Evolutionary conservation across 1,139 yeast genomes (phyloP).

Genomic region (Candida albicans): DNA sequence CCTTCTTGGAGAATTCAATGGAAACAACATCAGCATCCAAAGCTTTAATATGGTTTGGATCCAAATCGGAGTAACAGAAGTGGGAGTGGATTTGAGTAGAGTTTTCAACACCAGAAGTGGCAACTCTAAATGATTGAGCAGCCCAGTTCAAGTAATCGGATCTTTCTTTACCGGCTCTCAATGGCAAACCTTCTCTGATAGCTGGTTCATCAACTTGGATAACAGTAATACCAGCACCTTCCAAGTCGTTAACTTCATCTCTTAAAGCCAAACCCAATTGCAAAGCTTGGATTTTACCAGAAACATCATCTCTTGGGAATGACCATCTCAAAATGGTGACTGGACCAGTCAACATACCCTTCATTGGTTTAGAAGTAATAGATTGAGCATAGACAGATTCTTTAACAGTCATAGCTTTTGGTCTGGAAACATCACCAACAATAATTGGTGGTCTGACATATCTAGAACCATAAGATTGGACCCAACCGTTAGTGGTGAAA

Average conservation of each 20-base stretch:
- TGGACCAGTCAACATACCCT: slow-evolving; percentile 99
- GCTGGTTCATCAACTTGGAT: slow-evolving; percentile 99
- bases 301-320: slow-evolving; percentile 98
- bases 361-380: slow-evolving; percentile 90
- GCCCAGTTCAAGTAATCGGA: slow-evolving; percentile 97
- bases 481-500: slow-evolving; percentile 99
- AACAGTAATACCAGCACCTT: slow-evolving; percentile 96
- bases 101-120: slow-evolving; percentile 96
- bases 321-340: slow-evolving; percentile 99
- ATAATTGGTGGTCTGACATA: slow-evolving; percentile 99
- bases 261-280: slow-evolving; percentile 97
- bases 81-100: slow-evolving; percentile 98
- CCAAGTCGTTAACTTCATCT: slow-evolving; percentile 97
- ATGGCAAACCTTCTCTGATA: slow-evolving; percentile 99
- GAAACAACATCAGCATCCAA: slow-evolving; percentile 99
- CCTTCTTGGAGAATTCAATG: slow-evolving; percentile 99
- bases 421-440: slow-evolving; percentile 99
- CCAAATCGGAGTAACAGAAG: slow-evolving; percentile 99
- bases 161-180: slow-evolving; percentile 97
- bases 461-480: slow-evolving; percentile 99
- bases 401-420: slow-evolving; percentile 97
- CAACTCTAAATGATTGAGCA: slow-evolving; percentile 99
- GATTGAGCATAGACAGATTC: slow-evolving; percentile 99
- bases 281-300: slow-evolving; percentile 92
- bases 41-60: slow-evolving; percentile 99